Percentiles rank a stretch among this genome's conserved stretches.
Conservation (phyloP, 768 basidiomycete genomes). For the Rhodotorula kratochvilovae region DNA sequence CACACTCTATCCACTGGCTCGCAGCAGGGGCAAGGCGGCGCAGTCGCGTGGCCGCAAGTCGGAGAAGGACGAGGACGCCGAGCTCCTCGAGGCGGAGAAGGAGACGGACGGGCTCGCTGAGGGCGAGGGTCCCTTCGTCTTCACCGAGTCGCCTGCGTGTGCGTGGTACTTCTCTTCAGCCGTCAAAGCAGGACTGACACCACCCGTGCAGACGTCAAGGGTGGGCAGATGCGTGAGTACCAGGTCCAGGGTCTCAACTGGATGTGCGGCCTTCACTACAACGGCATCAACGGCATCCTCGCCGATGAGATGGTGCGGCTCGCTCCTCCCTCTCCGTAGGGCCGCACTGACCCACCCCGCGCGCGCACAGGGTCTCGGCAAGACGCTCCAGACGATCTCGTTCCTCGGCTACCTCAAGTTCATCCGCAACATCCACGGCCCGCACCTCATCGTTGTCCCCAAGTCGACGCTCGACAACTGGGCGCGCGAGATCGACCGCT, state of each 20-base stretch:
- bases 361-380: slow-evolving; percentile 73
- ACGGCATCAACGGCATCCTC: slow-evolving; percentile 92
- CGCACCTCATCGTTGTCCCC: slow-evolving; percentile 94
- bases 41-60: slow-evolving; percentile 83
- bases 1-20: neutral
- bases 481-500: slow-evolving; percentile 83
- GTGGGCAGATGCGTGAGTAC: slow-evolving; percentile 79
- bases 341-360: neutral
- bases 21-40: slow-evolving; percentile 24
- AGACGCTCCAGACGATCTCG: slow-evolving; percentile 95
- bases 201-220: slow-evolving; percentile 65
- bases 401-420: slow-evolving; percentile 93
- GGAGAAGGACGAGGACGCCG: slow-evolving; percentile 97
- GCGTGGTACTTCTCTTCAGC: slow-evolving; percentile 33
- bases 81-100: slow-evolving; percentile 67
- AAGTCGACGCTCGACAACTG: slow-evolving; percentile 98
- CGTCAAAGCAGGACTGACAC: too few relatives aligned
- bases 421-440: slow-evolving; percentile 67
- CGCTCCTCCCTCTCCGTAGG: neutral
- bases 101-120: slow-evolving; percentile 62
- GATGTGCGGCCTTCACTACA: slow-evolving; percentile 94
- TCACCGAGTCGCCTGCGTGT: slow-evolving; percentile 92
- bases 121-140: slow-evolving; percentile 85
- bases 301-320: slow-evolving; percentile 82
- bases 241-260: slow-evolving; percentile 94